A percentile compares a stretch with the other conserved stretches of the same genome.
Conservation (phyloP, 169 alveolate species). For the Ichthyophthirius multifiliis region DNA sequence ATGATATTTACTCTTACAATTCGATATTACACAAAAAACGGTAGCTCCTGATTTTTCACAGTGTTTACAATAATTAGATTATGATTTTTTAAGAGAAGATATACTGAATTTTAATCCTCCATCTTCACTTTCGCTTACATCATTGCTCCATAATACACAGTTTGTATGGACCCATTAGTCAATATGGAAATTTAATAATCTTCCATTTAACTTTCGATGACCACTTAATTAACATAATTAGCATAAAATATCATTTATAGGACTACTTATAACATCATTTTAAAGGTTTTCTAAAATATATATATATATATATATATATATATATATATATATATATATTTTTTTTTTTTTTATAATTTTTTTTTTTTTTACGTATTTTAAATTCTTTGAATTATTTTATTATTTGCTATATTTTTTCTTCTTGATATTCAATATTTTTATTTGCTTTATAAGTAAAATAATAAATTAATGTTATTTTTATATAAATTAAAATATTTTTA, state of each 20-base stretch:
- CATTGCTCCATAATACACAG: slow-evolving; percentile 66
- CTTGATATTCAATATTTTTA: too few relatives aligned
- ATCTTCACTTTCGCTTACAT: slow-evolving; percentile 49
- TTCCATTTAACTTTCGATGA: slow-evolving; percentile 49
- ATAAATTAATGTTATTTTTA: too few relatives aligned
- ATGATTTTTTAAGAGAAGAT: slow-evolving; percentile 11
- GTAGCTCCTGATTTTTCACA: slow-evolving; percentile 30
- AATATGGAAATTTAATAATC: slow-evolving; percentile 58
- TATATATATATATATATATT: too few relatives aligned
- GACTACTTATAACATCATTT: slow-evolving; percentile 3
- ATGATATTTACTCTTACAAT: slow-evolving; percentile 24
- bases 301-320: too few relatives aligned
- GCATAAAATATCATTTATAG: slow-evolving; percentile 33
- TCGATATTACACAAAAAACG: slow-evolving; percentile 7
- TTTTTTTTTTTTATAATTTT: too few relatives aligned
- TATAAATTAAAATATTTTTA: too few relatives aligned
- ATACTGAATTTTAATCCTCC: slow-evolving; percentile 33
- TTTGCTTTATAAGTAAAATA: too few relatives aligned
- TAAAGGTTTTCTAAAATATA: too few relatives aligned
- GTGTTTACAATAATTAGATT: slow-evolving; percentile 9
- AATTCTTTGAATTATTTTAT: too few relatives aligned
- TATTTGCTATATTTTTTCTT: too few relatives aligned
- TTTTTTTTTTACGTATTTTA: too few relatives aligned
- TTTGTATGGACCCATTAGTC: slow-evolving; percentile 63
- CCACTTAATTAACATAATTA: slow-evolving; percentile 41